These are phyloP conservation scores for Acanthamoeba royreba DNA, from an alignment of 208 protist genomes.

Conservation along the genomic window DNA sequence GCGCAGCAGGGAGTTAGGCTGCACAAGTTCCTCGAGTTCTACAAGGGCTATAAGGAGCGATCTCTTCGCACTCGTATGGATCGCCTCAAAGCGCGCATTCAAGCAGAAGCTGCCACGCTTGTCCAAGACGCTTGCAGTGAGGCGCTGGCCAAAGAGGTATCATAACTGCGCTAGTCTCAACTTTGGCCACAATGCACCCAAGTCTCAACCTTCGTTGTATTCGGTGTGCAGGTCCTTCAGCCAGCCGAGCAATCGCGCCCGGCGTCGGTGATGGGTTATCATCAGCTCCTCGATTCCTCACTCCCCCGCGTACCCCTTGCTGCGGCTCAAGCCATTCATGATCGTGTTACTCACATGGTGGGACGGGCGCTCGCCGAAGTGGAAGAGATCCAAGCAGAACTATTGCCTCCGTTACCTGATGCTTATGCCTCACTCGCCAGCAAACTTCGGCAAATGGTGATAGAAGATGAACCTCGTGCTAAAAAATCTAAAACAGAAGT, in stretches of 20 bases:
- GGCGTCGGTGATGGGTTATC: not conserved
- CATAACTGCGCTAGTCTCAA: not conserved
- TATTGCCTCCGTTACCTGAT: not conserved
- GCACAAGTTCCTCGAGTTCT: constrained; percentile 8
- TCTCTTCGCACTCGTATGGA: not conserved
- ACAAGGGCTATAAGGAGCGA: not conserved
- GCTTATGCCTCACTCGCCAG: not conserved
- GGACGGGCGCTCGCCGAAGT: not conserved
- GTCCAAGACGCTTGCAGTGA: not conserved
- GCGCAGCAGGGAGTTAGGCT: not conserved
- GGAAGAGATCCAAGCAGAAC: not conserved
- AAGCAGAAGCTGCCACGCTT: not conserved
- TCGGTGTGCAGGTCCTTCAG: not conserved
- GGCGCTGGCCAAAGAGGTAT: not conserved
- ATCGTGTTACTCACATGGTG: not conserved
- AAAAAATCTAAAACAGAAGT: not conserved
- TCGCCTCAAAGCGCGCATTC: not conserved
- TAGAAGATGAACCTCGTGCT: not conserved
- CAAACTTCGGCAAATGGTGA: not conserved
- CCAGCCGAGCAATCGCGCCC: not conserved
- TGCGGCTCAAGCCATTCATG: not conserved
- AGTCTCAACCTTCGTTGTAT: not conserved
- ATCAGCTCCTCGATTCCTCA: not conserved
- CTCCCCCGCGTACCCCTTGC: not conserved
- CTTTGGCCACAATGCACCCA: not conserved